Base-by-base conservation (phyloP, 345 rosid species). In the Lumnitzera littorea region DNA sequence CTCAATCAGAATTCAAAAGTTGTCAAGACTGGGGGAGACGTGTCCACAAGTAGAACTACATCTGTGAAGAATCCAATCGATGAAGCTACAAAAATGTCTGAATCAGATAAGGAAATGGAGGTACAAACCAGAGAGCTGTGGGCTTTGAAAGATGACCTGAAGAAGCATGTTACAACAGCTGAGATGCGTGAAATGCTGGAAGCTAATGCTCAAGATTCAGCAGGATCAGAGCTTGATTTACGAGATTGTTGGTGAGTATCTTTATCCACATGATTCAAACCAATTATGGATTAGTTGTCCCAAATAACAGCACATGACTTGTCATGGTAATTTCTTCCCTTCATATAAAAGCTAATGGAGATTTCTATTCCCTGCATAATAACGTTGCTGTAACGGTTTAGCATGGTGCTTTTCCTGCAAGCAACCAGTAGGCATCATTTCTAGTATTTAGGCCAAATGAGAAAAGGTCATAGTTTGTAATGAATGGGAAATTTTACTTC, bases 201-300 rank as follows among this genome's bases (percentile, higher is more conserved):
- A 58, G 66, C 63, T 62, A 90, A 90, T 73, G 78, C 54, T 69
- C 97, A 94, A 72, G 88, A 84, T 70, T 69, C 91, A 51, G 63
- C 84, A 67, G 95, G 97, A 75, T 76, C 97, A 55, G 97, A 94
- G 72, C 85, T 90, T 72, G 92, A 83, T 75, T 73, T 94, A 72
- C 86, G 95, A 6, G 99, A 90, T 61, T 76, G 72, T 25, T 94
- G 99, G 99, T 94, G 82, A 73, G n/a, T 60, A 15, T n/a, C 15
- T 48, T 48, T 57, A 24, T 9, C 14, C 14, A 20, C 3, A 53
- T 24, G 48, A 43, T 24, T 51, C 50, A 43, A 4, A 16, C 52
- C 20, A n/a, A 36, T 36, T 56, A 29, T 43, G 48, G 1, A 56
- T 56, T 13, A 36, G 13, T 56, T 46, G 24, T 46, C 46, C 48